phyloP scores from a whole-genome alignment of 2,329 filamentous ascomycete genomes.

The Fonsecaea monophora region DNA sequence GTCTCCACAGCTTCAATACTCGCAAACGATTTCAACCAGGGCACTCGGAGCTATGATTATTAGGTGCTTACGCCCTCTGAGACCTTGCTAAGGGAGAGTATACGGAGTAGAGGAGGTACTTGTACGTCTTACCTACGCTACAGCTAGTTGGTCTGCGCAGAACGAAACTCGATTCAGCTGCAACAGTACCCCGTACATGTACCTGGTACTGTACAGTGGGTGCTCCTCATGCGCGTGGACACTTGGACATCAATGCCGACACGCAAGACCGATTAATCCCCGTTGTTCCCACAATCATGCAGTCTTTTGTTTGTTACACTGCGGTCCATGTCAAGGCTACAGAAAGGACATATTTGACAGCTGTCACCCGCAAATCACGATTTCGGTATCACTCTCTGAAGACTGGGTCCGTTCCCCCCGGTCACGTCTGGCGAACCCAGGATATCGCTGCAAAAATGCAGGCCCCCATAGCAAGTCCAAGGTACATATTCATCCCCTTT shows the following conservation, averaged over 20 bases:
- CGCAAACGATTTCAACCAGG: not conserved
- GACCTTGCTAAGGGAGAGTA: not conserved
- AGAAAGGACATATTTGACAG: not conserved
- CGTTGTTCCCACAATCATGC: not conserved
- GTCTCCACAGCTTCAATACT: too few species aligned
- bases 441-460: not conserved
- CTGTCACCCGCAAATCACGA: not conserved
- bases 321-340: not conserved
- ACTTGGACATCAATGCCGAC: not conserved
- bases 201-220: not conserved
- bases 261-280: not conserved
- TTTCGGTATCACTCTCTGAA: conserved; percentile 1
- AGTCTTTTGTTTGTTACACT: not conserved
- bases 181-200: not conserved
- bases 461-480: too few species aligned
- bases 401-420: not conserved
- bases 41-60: not conserved
- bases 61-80: not conserved
- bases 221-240: not conserved
- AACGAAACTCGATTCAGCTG: not conserved
- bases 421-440: not conserved
- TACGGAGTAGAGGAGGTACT: not conserved
- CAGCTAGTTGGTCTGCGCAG: not conserved
- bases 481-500: not conserved
- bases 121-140: not conserved